Percentiles rank a stretch among this genome's conserved stretches.
Conservation (phyloP, 306 rosid species). For the Ammopiptanthus mongolicus region DNA sequence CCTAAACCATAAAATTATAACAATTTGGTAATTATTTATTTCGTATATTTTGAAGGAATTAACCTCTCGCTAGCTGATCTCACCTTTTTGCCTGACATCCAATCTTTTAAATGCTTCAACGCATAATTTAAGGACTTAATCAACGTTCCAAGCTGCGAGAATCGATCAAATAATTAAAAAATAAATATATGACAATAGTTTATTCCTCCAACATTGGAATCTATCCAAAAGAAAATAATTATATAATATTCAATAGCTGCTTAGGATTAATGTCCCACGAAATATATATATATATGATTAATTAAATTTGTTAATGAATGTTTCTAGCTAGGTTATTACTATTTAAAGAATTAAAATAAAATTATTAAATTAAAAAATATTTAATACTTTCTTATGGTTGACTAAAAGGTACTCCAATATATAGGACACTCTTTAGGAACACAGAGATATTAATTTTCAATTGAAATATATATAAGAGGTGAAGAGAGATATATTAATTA, state of each 20-base stretch:
- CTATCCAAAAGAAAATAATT: not conserved
- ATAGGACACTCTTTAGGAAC: not conserved
- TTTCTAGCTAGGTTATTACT: not conserved
- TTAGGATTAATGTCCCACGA: not conserved
- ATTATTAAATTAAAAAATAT: not conserved
- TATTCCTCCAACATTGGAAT: not conserved
- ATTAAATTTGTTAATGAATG: not conserved
- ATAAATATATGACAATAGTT: not conserved
- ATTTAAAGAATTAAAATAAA: not conserved
- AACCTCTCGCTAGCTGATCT: not conserved
- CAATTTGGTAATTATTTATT: not conserved
- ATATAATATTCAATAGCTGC: not conserved
- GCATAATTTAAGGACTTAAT: constrained; percentile 56
- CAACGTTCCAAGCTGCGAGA: constrained; percentile 51
- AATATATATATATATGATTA: not conserved
- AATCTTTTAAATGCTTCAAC: constrained; percentile 35
- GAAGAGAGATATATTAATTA: not conserved
- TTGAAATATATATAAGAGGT: not conserved
- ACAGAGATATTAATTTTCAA: not conserved
- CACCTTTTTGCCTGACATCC: constrained; percentile 75
- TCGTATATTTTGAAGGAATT: not conserved
- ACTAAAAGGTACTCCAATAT: no score
- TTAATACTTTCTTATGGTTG: no score
- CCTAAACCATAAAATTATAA: not conserved
- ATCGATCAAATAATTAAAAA: not conserved